Evolutionary conservation across 1,139 yeast genomes (phyloP).

Genomic region (Wickerhamomyces sp.): DNA sequence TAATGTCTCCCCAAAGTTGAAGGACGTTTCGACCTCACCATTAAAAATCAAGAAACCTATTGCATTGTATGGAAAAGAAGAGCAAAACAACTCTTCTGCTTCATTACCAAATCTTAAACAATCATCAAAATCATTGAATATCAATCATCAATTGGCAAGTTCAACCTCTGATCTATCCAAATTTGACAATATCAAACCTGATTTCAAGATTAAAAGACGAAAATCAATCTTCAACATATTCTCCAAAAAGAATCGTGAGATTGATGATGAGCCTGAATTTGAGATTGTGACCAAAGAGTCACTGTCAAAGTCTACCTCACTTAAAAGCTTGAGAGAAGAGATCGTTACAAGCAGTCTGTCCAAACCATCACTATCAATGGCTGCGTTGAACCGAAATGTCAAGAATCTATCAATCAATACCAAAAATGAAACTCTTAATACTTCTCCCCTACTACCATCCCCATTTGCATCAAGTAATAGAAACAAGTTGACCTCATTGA

Average conservation of each 20-base stretch:
- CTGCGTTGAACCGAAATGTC: conserved; percentile 18
- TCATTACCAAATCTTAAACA: conserved; percentile 10
- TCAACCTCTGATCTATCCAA: conserved; percentile 9
- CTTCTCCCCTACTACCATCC: conserved; percentile 9
- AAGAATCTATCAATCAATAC: conserved; percentile 16
- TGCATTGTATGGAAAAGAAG: neutral
- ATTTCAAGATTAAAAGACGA: conserved; percentile 19
- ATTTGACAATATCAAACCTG: conserved; percentile 6
- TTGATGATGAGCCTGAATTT: conserved; percentile 15
- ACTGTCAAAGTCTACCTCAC: neutral
- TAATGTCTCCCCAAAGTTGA: neutral
- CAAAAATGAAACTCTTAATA: neutral
- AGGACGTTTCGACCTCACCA: conserved; percentile 1
- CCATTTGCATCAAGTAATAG: conserved; percentile 7
- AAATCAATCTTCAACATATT: conserved; percentile 28
- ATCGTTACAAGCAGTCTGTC: too few species aligned
- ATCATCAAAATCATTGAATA: conserved; percentile 4
- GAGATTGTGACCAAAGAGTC: conserved; percentile 18
- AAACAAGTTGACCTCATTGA: conserved; percentile 1
- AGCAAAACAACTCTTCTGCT: conserved; percentile 7
- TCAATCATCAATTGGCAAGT: neutral
- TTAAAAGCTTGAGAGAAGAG: neutral
- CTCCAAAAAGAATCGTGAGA: conserved; percentile 8
- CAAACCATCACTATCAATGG: conserved; percentile 13
- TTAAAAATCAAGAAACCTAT: neutral